phyloP scores from a whole-genome alignment of 2,329 filamentous ascomycete genomes.

The Emmonsiellopsis sp. region DNA sequence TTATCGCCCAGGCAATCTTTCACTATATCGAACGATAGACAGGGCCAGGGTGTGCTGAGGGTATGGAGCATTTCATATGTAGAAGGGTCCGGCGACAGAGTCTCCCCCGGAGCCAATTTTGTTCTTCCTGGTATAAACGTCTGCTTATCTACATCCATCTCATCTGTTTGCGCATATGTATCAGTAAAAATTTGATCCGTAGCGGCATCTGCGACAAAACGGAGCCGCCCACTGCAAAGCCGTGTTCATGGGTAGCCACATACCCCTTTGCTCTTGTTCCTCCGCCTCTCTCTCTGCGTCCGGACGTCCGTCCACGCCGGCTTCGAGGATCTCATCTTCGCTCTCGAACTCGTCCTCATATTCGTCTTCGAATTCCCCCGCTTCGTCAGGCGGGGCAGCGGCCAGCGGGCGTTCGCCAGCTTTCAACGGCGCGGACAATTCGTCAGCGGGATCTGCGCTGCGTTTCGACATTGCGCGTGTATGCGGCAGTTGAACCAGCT shows the following conservation, averaged over 20 bases:
- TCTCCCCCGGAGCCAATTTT: conserved; percentile 84
- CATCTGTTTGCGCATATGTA: conserved; percentile 41
- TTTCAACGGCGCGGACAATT: conserved; percentile 48
- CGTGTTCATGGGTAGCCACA: conserved; percentile 17
- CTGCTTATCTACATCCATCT: conserved; percentile 88
- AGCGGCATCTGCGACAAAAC: conserved; percentile 3
- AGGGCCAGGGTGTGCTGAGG: conserved; percentile 91
- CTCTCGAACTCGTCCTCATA: conserved; percentile 97
- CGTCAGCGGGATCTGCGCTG: conserved; percentile 44
- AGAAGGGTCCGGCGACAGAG: conserved; percentile 80
- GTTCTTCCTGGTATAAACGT: conserved; percentile 94
- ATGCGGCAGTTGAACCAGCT: neutral
- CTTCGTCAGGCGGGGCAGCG: conserved; percentile 42
- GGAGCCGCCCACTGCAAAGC: conserved; percentile 13
- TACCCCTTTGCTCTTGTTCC: conserved; percentile 56
- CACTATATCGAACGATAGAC: conserved; percentile 89
- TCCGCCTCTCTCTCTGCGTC: conserved; percentile 89
- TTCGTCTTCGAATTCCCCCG: conserved; percentile 61
- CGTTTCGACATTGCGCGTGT: conserved; percentile 49
- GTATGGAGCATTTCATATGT: conserved; percentile 97
- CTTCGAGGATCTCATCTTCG: conserved; percentile 86
- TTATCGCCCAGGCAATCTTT: conserved; percentile 78
- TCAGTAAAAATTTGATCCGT: conserved; percentile 10
- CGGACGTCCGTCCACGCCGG: conserved; percentile 83
- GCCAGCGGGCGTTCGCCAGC: conserved; percentile 51